Conservation (phyloP, 805 yeast species). For the Millerozyma miso region DNA sequence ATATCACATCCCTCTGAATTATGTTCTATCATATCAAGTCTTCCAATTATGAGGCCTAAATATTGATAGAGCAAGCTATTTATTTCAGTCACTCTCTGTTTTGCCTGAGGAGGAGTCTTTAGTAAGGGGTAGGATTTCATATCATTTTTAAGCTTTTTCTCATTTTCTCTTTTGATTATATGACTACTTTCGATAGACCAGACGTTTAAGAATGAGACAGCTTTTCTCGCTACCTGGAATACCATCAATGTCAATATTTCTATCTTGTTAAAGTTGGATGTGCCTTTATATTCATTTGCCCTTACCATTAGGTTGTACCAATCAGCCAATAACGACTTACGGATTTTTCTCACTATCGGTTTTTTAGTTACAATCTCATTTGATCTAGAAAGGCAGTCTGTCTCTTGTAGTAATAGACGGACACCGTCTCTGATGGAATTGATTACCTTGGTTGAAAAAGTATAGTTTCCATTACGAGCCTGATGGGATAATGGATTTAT, state of each 20-base stretch:
- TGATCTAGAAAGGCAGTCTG: conserved; percentile 72
- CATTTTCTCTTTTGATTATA: conserved; percentile 36
- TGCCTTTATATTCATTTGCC: conserved; percentile 70
- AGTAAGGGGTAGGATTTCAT: conserved; percentile 45
- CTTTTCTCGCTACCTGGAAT: conserved; percentile 62
- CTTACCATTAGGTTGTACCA: conserved; percentile 77
- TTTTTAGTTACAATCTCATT: conserved; percentile 62
- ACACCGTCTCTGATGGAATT: conserved; percentile 75
- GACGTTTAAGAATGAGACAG: conserved; percentile 59
- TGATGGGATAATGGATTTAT: conserved; percentile 56
- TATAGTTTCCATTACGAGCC: conserved; percentile 35
- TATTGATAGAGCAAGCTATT: conserved; percentile 57
- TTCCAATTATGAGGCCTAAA: conserved; percentile 65
- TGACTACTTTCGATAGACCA: conserved; percentile 66
- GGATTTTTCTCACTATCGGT: conserved; percentile 55
- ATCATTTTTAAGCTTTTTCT: conserved; percentile 29
- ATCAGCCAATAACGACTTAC: conserved; percentile 70
- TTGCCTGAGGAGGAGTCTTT: conserved; percentile 54
- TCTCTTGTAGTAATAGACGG: conserved; percentile 54
- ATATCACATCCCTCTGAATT: conserved; percentile 66
- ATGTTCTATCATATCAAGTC: conserved; percentile 73
- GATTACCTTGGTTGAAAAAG: conserved; percentile 54
- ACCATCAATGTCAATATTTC: conserved; percentile 60
- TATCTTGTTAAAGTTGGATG: conserved; percentile 53
- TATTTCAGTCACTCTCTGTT: conserved; percentile 60